Base-by-base conservation (phyloP, 2,329 filamentous ascomycete genomes). In the Didymosphaeria variabile region DNA sequence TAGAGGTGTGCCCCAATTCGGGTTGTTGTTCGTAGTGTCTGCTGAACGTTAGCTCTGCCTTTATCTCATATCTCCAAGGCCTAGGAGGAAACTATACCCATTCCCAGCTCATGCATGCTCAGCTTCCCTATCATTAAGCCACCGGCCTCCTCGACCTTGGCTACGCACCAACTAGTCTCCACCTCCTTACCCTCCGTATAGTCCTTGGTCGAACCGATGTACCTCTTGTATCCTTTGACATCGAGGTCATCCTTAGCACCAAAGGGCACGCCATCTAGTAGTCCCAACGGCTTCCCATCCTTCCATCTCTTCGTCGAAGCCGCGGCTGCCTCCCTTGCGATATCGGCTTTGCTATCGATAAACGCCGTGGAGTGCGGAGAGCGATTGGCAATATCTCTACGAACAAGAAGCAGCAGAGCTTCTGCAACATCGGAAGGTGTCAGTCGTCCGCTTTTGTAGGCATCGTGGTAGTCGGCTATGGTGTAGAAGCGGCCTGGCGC, bases 11-110 rank as follows among this genome's bases (percentile, higher is more conserved):
- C 92, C 92, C 72, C 87, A 89, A 42, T 83, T 84, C 6, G 88
- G 86, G 72, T 97, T 97, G 76, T 93, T 93, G 65, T 93, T 93
- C n/a, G 86, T 93, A 0, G 91, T 92, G 71, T 95, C 91, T 80
- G 62, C 17, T 7, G 3, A 15, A 5, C 31, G 49, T 63, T 15
- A 63, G 54, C 50, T 49, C 12, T 36, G 23, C 40, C n/a, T 53
- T 3, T n/a, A n/a, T 44, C 31, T 26, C 13, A 31, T 15, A 17
- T 26, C 38, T 62, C 32, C 53, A 52, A 15, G 10, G 34, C 10
- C 29, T 38, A 26, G 12, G 19, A 10, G 8, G 31, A 34, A 32
- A 9, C 74, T 82, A 69, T 77, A 79, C 86, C 89, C 69, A 91
- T 86, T 1, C 92, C 93, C 42, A 94, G 77, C 79, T 93, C 92